These are phyloP conservation scores for Neofusicoccum kwambonambiense DNA, from an alignment of 2,329 filamentous ascomycete genomes.

Conservation along the genomic window DNA sequence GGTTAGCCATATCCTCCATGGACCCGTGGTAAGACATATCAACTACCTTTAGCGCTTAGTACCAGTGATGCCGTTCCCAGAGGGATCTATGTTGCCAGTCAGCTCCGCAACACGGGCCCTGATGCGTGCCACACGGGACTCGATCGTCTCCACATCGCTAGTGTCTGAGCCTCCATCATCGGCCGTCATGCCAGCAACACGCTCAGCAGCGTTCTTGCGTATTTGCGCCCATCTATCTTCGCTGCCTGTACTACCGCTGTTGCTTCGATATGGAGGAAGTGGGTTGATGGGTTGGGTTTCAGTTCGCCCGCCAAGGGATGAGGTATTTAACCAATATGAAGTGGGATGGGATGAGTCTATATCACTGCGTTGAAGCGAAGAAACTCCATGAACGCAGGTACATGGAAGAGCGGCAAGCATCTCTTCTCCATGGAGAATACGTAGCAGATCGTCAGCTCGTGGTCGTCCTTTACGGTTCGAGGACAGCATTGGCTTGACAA, in stretches of 20 bases:
- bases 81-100: conserved; percentile 70
- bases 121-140: conserved; percentile 94
- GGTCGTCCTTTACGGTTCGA: too few relatives aligned
- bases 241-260: conserved; percentile 83
- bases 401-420: too few relatives aligned
- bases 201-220: conserved; percentile 86
- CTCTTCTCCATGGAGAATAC: too few relatives aligned
- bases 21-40: too few relatives aligned
- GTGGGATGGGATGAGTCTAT: too few relatives aligned
- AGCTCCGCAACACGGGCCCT: conserved; percentile 95
- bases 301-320: too few relatives aligned
- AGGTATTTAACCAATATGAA: too few relatives aligned
- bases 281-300: conserved; percentile 33
- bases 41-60: not conserved
- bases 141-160: conserved; percentile 95
- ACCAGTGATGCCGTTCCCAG: conserved; percentile 12
- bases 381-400: too few relatives aligned
- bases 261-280: conserved; percentile 76
- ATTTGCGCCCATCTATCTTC: conserved; percentile 74
- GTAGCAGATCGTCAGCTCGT: too few relatives aligned
- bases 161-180: conserved; percentile 91
- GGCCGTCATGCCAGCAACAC: conserved; percentile 61
- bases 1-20: too few relatives aligned
- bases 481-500: too few relatives aligned
- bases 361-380: too few relatives aligned